Evolutionary conservation across 768 basidiomycete genomes (phyloP).

Genomic region (Mycena sanguinolenta): DNA sequence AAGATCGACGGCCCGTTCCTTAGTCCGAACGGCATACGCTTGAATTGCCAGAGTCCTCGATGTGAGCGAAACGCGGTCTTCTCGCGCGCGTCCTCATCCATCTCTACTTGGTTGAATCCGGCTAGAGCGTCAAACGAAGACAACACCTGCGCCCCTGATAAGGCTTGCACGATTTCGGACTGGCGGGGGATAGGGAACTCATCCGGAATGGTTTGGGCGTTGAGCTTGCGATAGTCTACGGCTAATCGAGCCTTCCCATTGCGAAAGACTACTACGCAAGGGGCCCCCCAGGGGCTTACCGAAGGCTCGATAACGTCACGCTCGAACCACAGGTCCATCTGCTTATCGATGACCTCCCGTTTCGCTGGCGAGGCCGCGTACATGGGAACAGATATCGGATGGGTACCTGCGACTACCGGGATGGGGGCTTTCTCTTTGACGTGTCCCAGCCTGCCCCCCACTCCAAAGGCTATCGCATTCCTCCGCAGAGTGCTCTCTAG

Average conservation of each 20-base stretch:
- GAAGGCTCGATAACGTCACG: background rate
- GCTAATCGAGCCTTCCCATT: background rate
- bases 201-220: background rate
- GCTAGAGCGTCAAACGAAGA: background rate
- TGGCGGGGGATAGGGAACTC: background rate
- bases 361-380: background rate
- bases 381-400: background rate
- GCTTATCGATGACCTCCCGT: background rate
- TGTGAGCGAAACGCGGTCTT: background rate
- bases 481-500: background rate
- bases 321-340: background rate
- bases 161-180: background rate
- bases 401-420: background rate
- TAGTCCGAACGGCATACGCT: background rate
- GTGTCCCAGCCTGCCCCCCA: background rate
- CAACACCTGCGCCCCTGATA: background rate
- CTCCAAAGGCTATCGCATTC: background rate
- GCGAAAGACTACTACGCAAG: background rate
- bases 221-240: background rate
- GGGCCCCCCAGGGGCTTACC: background rate
- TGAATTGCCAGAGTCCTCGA: background rate
- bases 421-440: background rate
- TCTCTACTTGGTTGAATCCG: background rate
- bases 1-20: background rate
- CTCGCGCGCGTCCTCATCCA: background rate